Conservation (phyloP, 2,329 filamentous ascomycete species). For the Cadophora sp. region DNA sequence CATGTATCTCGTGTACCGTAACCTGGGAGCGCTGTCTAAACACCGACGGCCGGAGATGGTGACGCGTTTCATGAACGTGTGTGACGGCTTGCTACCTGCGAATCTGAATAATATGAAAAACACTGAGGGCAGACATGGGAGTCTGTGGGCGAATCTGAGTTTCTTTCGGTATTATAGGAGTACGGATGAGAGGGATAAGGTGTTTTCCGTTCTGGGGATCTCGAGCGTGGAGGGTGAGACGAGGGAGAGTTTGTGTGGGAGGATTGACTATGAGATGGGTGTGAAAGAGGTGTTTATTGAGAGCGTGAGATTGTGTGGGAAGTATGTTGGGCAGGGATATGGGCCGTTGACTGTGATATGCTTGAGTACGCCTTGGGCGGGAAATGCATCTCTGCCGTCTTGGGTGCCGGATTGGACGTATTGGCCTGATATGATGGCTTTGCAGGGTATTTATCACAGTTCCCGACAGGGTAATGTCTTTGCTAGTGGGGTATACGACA, state of each 20-base stretch:
- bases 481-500: not conserved
- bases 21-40: not conserved
- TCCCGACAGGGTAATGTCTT: not conserved
- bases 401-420: conserved; percentile 3
- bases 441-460: not conserved
- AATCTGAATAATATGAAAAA: conserved; percentile 8
- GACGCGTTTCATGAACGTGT: not conserved
- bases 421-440: conserved; percentile 1
- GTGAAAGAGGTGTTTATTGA: not conserved
- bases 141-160: conserved; percentile 3
- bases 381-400: not conserved
- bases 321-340: not conserved
- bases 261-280: conserved; percentile 2
- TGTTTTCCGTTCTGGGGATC: not conserved
- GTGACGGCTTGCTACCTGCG: not conserved
- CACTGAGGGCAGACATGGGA: not conserved
- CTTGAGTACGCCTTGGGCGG: conserved; percentile 3
- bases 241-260: not conserved
- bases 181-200: conserved; percentile 8
- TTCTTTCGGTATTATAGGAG: conserved; percentile 6
- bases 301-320: not conserved
- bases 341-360: not conserved
- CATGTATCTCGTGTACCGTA: conserved; percentile 1
- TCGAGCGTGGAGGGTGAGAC: not conserved
- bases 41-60: not conserved